Conservation (phyloP, 768 basidiomycete species). For the Collybia nuda region DNA sequence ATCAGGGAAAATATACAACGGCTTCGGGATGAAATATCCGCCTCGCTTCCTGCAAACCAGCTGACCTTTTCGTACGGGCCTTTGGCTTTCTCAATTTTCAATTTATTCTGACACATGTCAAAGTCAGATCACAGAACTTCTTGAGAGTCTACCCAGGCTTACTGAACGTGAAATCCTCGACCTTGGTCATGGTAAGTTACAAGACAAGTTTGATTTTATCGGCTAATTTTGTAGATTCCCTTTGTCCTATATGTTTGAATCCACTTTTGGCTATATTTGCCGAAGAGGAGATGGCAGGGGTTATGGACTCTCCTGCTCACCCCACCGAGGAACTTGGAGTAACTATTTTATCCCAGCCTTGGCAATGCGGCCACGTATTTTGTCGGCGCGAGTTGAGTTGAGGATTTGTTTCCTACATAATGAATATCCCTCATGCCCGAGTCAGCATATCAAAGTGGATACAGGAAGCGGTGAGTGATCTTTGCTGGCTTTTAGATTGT, state of each 20-base stretch:
- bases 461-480: constrained; percentile 46
- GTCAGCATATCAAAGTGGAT: constrained; percentile 67
- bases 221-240: constrained; percentile 45
- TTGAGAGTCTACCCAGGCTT: constrained; percentile 46
- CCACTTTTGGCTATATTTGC: constrained; percentile 66
- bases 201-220: background rate
- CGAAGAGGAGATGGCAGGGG: constrained; percentile 72
- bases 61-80: constrained; percentile 15
- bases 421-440: constrained; percentile 5
- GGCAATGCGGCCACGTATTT: constrained; percentile 71
- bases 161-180: constrained; percentile 48
- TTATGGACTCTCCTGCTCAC: constrained; percentile 79
- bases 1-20: constrained; percentile 10
- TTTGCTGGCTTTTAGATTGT: background rate
- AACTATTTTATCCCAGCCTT: constrained; percentile 51
- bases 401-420: constrained; percentile 5
- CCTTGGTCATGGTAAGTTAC: constrained; percentile 44
- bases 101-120: background rate
- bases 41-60: constrained; percentile 9
- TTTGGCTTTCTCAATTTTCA: background rate
- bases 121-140: constrained; percentile 40
- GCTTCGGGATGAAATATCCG: constrained; percentile 13
- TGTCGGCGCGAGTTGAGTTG: constrained; percentile 72
- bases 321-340: constrained; percentile 70
- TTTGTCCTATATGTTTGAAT: constrained; percentile 76